phyloP scores from a whole-genome alignment of 1,284 basidiomycete genomes.

The Ceratobasidium theobromae region DNA sequence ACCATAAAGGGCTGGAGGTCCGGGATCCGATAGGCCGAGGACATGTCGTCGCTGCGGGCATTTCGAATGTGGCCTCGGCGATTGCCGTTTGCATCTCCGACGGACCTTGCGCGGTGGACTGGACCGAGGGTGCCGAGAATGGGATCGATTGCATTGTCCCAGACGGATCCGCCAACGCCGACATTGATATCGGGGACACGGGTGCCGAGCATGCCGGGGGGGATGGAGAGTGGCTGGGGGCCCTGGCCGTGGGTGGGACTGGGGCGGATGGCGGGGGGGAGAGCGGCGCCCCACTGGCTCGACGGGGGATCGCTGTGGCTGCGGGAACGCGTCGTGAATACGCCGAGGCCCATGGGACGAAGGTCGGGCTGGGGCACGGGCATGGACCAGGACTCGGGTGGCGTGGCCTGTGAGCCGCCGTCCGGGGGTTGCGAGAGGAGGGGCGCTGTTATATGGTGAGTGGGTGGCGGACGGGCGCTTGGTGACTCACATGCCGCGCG shows the following conservation, averaged over 20 bases:
- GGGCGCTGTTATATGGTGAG: constrained; percentile 2
- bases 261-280: constrained; percentile 23
- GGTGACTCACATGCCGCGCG: constrained; percentile 24
- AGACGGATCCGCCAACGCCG: constrained; percentile 4
- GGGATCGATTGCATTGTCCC: constrained; percentile 30
- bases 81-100: constrained; percentile 34
- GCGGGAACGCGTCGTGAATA: constrained; percentile 29
- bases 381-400: constrained; percentile 14
- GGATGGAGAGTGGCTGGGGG: constrained; percentile 6
- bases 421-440: background rate
- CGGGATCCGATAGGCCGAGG: background rate
- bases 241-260: constrained; percentile 28
- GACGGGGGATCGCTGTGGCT: constrained; percentile 31
- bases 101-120: constrained; percentile 34
- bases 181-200: background rate
- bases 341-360: constrained; percentile 25
- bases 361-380: constrained; percentile 25
- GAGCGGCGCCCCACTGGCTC: constrained; percentile 28
- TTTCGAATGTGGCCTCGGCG: constrained; percentile 28
- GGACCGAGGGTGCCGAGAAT: constrained; percentile 36
- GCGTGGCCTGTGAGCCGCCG: background rate
- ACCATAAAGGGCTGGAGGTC: constrained; percentile 28
- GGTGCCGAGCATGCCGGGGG: constrained; percentile 4
- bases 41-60: constrained; percentile 37
- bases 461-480: constrained; percentile 13